A percentile compares a stretch with the other conserved stretches of the same genome.
These are phyloP conservation scores for Emmonsiellopsis sp. DNA, from an alignment of 2,329 filamentous ascomycete genomes.

Conservation along the genomic window DNA sequence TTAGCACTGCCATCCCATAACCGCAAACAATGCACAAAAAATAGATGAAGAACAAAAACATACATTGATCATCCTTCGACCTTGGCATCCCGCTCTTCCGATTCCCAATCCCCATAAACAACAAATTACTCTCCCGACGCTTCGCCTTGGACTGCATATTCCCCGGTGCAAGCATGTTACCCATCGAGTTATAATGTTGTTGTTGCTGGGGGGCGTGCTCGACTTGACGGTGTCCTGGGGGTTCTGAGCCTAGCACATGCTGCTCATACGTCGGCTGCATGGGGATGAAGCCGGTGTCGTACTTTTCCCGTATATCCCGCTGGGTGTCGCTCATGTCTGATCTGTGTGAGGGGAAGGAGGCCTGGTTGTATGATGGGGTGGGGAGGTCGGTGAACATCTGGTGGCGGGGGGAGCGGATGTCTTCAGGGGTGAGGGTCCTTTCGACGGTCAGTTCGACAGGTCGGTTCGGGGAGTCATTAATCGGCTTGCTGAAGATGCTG, in stretches of 20 bases:
- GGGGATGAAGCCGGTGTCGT: constrained; percentile 44
- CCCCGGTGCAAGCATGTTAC: constrained; percentile 31
- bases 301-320: constrained; percentile 18
- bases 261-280: constrained; percentile 42
- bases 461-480: neutral
- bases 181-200: constrained; percentile 24
- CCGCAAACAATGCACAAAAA: neutral
- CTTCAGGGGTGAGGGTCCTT: constrained; percentile 39
- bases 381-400: constrained; percentile 60
- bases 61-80: neutral
- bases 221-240: constrained; percentile 13
- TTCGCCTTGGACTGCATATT: constrained; percentile 27
- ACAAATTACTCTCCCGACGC: constrained; percentile 39
- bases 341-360: constrained; percentile 32
- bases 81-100: constrained; percentile 15
- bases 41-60: neutral
- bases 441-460: constrained; percentile 33
- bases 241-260: constrained; percentile 19
- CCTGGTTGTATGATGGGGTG: constrained; percentile 53
- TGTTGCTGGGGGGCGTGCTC: constrained; percentile 15
- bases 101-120: constrained; percentile 33
- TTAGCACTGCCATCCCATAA: neutral
- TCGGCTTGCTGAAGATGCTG: constrained; percentile 54
- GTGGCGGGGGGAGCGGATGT: constrained; percentile 53
- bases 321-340: constrained; percentile 10